phyloP scores from a whole-genome alignment of 2,329 filamentous ascomycete species.

The Magnaporthiopsis incrustans region DNA sequence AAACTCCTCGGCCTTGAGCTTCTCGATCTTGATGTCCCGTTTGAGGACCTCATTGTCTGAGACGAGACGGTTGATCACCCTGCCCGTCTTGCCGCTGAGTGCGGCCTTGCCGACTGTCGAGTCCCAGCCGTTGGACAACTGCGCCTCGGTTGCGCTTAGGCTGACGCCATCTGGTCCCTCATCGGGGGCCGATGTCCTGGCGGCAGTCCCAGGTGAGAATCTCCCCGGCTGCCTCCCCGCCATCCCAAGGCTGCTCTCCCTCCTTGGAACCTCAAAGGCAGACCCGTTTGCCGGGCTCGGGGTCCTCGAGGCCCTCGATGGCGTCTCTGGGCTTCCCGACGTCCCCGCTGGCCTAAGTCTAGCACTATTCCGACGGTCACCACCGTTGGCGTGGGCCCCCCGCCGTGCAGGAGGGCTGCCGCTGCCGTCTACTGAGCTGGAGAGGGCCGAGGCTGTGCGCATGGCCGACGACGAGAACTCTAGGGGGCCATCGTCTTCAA shows the following conservation, averaged over 20 bases:
- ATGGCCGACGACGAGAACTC: constrained; percentile 26
- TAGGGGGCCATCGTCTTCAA: constrained; percentile 33
- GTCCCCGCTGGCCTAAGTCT: neutral
- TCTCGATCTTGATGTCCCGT: constrained; percentile 62
- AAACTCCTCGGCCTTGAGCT: constrained; percentile 60
- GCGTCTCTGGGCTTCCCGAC: constrained; percentile 9
- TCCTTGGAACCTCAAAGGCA: constrained; percentile 18
- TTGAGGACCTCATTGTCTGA: constrained; percentile 73
- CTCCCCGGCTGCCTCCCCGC: constrained; percentile 6
- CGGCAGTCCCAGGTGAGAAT: neutral
- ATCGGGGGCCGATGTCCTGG: constrained; percentile 13
- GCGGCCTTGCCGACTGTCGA: constrained; percentile 62
- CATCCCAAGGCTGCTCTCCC: constrained; percentile 15
- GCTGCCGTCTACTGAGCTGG: constrained; percentile 49
- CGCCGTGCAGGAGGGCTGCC: constrained; percentile 37
- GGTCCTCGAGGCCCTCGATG: constrained; percentile 12
- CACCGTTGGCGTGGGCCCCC: constrained; percentile 22
- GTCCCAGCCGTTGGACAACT: constrained; percentile 37
- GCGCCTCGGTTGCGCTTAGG: constrained; percentile 19
- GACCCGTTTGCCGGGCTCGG: constrained; percentile 12
- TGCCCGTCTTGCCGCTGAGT: constrained; percentile 60
- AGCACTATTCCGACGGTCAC: constrained; percentile 9
- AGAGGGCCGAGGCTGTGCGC: constrained; percentile 40
- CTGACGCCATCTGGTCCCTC: constrained; percentile 22
- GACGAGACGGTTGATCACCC: constrained; percentile 74